These are phyloP conservation scores for Rugiboletus extremiorientalis DNA, from an alignment of 1,284 basidiomycete species.

Conservation along the genomic window DNA sequence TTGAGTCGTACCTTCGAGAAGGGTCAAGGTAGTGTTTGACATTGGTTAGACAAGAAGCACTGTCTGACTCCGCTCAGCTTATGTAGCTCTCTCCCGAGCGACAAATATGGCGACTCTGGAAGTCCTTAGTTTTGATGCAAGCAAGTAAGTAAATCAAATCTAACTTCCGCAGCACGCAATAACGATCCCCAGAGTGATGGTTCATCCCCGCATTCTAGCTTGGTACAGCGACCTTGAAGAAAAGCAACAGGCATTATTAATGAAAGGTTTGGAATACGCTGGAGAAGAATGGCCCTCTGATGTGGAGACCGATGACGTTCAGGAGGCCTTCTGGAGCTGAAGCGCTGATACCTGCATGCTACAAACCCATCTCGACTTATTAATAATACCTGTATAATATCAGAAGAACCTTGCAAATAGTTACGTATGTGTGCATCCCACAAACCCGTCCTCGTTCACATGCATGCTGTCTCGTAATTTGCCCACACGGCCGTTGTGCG, in stretches of 20 bases:
- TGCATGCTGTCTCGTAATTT: neutral
- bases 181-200: slow-evolving; percentile 42
- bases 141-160: slow-evolving; percentile 52
- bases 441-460: slow-evolving; percentile 4
- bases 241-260: slow-evolving; percentile 7
- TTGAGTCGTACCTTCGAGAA: slow-evolving; percentile 74
- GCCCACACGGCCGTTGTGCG: neutral
- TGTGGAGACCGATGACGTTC: slow-evolving; percentile 19
- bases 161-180: neutral
- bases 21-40: slow-evolving; percentile 53
- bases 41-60: neutral
- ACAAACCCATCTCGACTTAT: neutral
- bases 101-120: slow-evolving; percentile 83
- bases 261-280: neutral
- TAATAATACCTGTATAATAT: too few relatives aligned
- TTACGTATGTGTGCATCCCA: slow-evolving; percentile 2
- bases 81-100: slow-evolving; percentile 92
- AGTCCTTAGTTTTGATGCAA: slow-evolving; percentile 75
- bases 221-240: slow-evolving; percentile 32
- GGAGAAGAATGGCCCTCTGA: slow-evolving; percentile 22
- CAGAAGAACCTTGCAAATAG: neutral
- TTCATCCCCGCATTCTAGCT: slow-evolving; percentile 43
- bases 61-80: slow-evolving; percentile 53
- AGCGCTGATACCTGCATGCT: neutral
- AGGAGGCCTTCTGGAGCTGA: slow-evolving; percentile 14